A percentile compares a stretch with the other conserved stretches of the same genome.
Evolutionary conservation across 352 stramenopile genomes (phyloP).

Genomic region (Pythium sp.): DNA sequence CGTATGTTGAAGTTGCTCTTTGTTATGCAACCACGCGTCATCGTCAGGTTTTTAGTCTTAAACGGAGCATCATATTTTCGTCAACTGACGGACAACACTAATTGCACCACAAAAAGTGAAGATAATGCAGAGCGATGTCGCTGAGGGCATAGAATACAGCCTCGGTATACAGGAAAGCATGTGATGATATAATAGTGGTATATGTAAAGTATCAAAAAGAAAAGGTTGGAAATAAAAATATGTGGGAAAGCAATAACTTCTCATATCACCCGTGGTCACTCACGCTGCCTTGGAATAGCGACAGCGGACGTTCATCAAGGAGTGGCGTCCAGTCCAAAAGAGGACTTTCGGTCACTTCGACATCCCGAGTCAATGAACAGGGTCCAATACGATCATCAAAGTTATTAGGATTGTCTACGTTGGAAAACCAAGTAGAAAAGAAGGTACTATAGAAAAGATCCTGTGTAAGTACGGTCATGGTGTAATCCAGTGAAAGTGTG

Average conservation of each 20-base stretch:
- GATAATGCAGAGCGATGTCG: neutral
- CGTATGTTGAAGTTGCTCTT: neutral
- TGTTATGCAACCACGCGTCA: neutral
- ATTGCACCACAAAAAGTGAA: neutral
- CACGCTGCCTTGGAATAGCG: slow-evolving; percentile 40
- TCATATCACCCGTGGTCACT: slow-evolving; percentile 40
- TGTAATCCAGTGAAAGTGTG: neutral
- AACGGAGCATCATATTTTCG: too few species aligned
- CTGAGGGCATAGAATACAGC: too few species aligned
- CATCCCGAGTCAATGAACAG: slow-evolving; percentile 20
- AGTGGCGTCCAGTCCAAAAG: slow-evolving; percentile 21
- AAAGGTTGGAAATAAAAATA: neutral
- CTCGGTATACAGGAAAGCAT: too few species aligned
- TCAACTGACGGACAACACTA: too few species aligned
- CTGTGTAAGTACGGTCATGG: slow-evolving; percentile 26
- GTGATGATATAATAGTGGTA: too few species aligned
- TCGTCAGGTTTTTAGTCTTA: neutral
- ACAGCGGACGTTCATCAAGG: slow-evolving; percentile 44
- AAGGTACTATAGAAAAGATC: slow-evolving; percentile 27
- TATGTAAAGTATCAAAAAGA: too few species aligned
- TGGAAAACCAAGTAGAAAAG: slow-evolving; percentile 30
- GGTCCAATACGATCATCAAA: slow-evolving; percentile 24
- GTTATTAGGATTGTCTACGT: slow-evolving; percentile 25
- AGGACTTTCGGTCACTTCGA: neutral
- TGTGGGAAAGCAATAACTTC: slow-evolving; percentile 8